Percentiles rank a stretch among this genome's conserved stretches.
Evolutionary conservation across 129 eudicot genomes (phyloP).

Genomic region (Tagetes patula): DNA sequence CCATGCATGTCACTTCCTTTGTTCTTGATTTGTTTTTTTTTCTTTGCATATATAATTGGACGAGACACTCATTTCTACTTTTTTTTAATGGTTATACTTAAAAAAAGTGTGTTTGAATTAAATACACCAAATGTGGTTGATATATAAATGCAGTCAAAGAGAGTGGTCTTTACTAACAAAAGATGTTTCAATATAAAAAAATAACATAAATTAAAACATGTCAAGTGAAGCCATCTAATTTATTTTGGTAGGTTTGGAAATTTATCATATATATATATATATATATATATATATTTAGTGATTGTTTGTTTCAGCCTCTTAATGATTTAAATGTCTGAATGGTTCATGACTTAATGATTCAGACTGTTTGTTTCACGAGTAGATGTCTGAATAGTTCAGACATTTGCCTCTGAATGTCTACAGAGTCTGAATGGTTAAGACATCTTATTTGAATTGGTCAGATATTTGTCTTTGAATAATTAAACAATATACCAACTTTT

Average conservation of each 20-base stretch:
- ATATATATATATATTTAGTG: not conserved
- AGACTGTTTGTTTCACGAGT: too few relatives aligned
- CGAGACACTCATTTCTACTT: conserved; percentile 3
- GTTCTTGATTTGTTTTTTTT: conserved; percentile 3
- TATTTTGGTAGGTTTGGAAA: not conserved
- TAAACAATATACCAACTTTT: too few relatives aligned
- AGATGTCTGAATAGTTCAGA: too few relatives aligned
- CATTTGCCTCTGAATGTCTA: too few relatives aligned
- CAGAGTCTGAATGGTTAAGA: too few relatives aligned
- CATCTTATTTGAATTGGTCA: too few relatives aligned
- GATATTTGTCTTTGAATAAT: too few relatives aligned
- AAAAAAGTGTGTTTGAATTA: conserved; percentile 15
- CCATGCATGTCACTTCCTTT: not conserved
- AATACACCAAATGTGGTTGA: conserved; percentile 20
- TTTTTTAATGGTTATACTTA: conserved; percentile 8
- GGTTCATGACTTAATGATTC: too few relatives aligned
- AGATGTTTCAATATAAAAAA: not conserved
- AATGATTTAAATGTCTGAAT: too few relatives aligned
- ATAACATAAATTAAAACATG: not conserved
- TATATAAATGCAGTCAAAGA: conserved; percentile 31
- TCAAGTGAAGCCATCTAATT: not conserved
- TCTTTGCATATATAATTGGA: conserved; percentile 10
- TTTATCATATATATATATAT: not conserved
- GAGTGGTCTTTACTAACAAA: not conserved
- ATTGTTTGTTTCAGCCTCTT: too few relatives aligned